These are phyloP conservation scores for Cornus controversa DNA, from an alignment of 148 eudicot genomes.

Conservation along the genomic window DNA sequence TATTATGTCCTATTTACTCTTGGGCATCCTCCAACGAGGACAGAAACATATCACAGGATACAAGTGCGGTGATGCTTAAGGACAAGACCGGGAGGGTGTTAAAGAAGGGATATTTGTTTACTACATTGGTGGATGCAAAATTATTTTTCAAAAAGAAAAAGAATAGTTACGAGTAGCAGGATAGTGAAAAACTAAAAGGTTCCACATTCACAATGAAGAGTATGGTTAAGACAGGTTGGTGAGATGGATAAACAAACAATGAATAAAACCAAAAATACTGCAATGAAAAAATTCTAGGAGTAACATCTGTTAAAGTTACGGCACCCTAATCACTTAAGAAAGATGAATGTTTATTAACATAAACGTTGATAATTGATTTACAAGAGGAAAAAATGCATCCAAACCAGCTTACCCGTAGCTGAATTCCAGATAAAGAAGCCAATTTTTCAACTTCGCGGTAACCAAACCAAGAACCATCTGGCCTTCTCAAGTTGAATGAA, in stretches of 20 bases:
- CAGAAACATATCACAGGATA: not conserved
- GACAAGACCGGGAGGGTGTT: no score
- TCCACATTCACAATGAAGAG: not conserved
- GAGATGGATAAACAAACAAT: not conserved
- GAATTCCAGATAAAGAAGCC: constrained; percentile 89
- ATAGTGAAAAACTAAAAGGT: not conserved
- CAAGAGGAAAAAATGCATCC: not conserved
- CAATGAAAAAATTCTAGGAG: not conserved
- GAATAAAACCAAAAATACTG: not conserved
- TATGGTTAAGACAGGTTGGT: not conserved
- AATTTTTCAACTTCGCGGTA: constrained; percentile 93
- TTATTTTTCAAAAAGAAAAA: no score
- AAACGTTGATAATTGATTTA: not conserved
- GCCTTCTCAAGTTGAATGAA: constrained; percentile 84
- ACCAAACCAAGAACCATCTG: constrained; percentile 92
- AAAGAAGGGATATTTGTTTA: not conserved
- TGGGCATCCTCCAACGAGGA: not conserved
- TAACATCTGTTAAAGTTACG: not conserved
- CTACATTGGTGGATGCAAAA: not conserved
- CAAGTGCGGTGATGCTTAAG: no score
- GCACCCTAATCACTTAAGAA: not conserved
- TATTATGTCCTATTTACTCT: not conserved
- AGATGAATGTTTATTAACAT: not conserved
- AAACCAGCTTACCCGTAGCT: constrained; percentile 70
- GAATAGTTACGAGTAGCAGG: not conserved